Conservation (phyloP, 1,284 basidiomycete species). For the Malassezia yamatoensis region DNA sequence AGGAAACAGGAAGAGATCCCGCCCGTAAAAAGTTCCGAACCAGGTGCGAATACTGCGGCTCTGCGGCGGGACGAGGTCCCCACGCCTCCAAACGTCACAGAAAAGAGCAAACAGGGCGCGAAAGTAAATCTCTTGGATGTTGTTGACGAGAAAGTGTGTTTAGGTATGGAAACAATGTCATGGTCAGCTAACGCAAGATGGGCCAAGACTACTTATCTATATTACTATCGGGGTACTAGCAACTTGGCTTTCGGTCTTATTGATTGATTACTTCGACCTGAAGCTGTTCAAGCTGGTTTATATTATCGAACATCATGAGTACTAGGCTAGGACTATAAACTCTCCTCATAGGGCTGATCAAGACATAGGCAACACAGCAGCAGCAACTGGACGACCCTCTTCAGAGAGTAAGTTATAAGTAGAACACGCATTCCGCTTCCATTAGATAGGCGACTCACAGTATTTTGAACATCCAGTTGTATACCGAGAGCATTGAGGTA, state of each 20-base stretch:
- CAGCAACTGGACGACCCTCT: slow-evolving; percentile 78
- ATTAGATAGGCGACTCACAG: slow-evolving; percentile 54
- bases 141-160: not conserved
- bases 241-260: not conserved
- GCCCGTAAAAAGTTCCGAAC: not conserved
- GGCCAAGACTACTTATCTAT: slow-evolving; percentile 4
- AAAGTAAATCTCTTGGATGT: not conserved
- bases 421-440: slow-evolving; percentile 74
- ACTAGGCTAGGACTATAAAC: too few species aligned
- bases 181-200: not conserved
- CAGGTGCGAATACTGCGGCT: too few species aligned
- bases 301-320: too few species aligned
- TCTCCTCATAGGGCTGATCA: not conserved
- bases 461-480: slow-evolving; percentile 81
- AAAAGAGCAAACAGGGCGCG: too few species aligned
- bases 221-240: slow-evolving; percentile 9
- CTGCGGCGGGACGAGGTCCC: too few species aligned
- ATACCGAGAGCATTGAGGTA: slow-evolving; percentile 69
- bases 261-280: slow-evolving; percentile 9
- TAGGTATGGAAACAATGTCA: not conserved
- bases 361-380: slow-evolving; percentile 64
- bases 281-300: slow-evolving; percentile 3
- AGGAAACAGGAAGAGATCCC: not conserved
- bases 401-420: slow-evolving; percentile 84
- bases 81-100: too few species aligned